Base-by-base conservation (phyloP, 108 stramenopile genomes). In the Mediolabrus comicus region DNA sequence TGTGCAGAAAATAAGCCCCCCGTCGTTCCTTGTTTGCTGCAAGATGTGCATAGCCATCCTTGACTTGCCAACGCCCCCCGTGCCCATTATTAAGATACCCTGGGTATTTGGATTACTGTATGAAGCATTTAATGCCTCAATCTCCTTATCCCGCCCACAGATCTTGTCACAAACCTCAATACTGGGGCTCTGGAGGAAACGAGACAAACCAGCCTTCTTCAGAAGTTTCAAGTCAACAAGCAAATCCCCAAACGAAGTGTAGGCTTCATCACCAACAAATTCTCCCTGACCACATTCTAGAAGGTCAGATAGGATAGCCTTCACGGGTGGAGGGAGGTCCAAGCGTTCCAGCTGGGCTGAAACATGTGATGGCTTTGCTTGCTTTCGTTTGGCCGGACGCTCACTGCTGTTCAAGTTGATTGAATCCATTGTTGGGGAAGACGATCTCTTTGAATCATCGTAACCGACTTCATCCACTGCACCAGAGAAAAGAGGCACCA, bases 61-160 rank as follows among this genome's bases (percentile, higher is more conserved):
- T n/a, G 69, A 63, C 25, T 75, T 75, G 7, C 74, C 74, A 28
- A 64, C 70, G 3, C 74, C 74, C 2, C 69, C 61, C 1, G 32
- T 51, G 8, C 74, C 74, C 9, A 28, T 24, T 9, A 75, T 54
- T 0, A 75, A 8, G 12, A 71, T 62, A 30, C 69, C 70, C 17
- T 19, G 28, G 16, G 61, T 16, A 22, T 16, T 52, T 3, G 8
- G 51, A 35, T n/a, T 29, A 11, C 25, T 70, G 24, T 70, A 75
- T 8, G 62, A 63, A n/a, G 63, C 27, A 28, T 71, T 28, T 0
- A 75, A 3, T 14, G 19, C 19, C n/a, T 30, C 29, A 31, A 53
- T 30, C 16, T 75, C 74, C 27, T 41, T 3, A 10, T 63, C 69
- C 8, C 74, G 69, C 22, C 74, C 74, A 39, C 63, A 75, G 24